Conservation (phyloP, 768 basidiomycete genomes). For the Kwoniella botswanensis region DNA sequence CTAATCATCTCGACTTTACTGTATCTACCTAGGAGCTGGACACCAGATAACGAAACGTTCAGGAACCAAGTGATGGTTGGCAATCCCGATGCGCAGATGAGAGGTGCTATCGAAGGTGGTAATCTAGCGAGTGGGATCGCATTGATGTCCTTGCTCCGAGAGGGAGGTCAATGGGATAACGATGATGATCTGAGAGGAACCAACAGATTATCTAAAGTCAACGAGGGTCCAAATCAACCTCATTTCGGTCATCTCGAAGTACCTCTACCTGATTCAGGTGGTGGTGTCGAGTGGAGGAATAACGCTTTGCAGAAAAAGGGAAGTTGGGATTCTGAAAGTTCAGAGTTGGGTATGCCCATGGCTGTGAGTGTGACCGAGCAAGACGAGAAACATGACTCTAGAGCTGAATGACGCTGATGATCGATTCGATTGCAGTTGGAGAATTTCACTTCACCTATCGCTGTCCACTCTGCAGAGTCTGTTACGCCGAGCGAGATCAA, state of each 20-base stretch:
- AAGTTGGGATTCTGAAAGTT: constrained; percentile 3
- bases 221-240: not conserved
- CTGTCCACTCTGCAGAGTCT: not conserved
- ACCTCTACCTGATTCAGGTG: not conserved
- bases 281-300: not conserved
- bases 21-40: constrained; percentile 38
- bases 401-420: not conserved
- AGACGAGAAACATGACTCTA: not conserved
- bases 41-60: constrained; percentile 1
- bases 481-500: constrained; percentile 28
- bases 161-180: constrained; percentile 49
- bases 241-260: not conserved
- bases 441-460: constrained; percentile 38
- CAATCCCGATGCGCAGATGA: constrained; percentile 9
- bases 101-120: not conserved
- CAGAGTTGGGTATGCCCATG: constrained; percentile 11
- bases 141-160: constrained; percentile 43
- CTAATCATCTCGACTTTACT: constrained; percentile 35
- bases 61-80: constrained; percentile 37
- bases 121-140: constrained; percentile 32
- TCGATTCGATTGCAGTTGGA: constrained; percentile 17
- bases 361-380: not conserved
- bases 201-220: not conserved
- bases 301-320: constrained; percentile 3
- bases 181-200: constrained; percentile 28